Base-by-base conservation (phyloP, 2,329 filamentous ascomycete species). In the Fusarium zealandicum region DNA sequence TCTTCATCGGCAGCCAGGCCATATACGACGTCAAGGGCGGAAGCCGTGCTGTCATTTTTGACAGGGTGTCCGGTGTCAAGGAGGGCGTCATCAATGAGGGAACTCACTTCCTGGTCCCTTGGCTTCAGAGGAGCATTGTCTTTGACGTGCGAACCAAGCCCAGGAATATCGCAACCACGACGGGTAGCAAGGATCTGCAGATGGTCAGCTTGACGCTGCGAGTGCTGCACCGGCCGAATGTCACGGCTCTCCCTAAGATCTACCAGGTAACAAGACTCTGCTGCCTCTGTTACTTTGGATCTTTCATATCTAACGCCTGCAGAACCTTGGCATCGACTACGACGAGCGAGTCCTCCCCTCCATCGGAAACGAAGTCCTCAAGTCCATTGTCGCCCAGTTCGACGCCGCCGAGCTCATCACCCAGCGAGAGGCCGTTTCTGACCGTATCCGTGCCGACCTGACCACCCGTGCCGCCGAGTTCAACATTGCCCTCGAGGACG, bases 351-450 rank as follows among this genome's bases (percentile, higher is more conserved):
- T 99, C 54, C 89, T 99, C 69, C 95, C 95, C 41, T 97, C 93
- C 65, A 99, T 99, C 78, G 95, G 96, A 70, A 99, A 99, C 81
- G 95, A 99, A 86, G 95, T 99, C 68, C 87, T 99, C 73, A 99
- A 99, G 82, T 86, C 93, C 70, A 97, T 99, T 69, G 95, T 99
- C 52, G 95, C 95, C 61, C 95, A 98, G 76, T 99, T 99, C 82
- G 96, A 99, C 75, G 95, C 95, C 64, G 93, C 92, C 60, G 95
- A 99, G 80, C 88, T 99, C 68, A 99, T 99, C 82, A 99, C 95
- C 54, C 95, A 99, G 80, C 90, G 95, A 76, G 96, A 99, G 80
- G 92, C 93, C 63, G 95, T 99, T 69, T 93, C 89, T 63, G 89
- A 97, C 77, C 90, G 93, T 70, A 99, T 99, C 82, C 92, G 91